These are phyloP conservation scores for Moringa oleifera DNA, from an alignment of 345 rosid species.

Conservation along the genomic window DNA sequence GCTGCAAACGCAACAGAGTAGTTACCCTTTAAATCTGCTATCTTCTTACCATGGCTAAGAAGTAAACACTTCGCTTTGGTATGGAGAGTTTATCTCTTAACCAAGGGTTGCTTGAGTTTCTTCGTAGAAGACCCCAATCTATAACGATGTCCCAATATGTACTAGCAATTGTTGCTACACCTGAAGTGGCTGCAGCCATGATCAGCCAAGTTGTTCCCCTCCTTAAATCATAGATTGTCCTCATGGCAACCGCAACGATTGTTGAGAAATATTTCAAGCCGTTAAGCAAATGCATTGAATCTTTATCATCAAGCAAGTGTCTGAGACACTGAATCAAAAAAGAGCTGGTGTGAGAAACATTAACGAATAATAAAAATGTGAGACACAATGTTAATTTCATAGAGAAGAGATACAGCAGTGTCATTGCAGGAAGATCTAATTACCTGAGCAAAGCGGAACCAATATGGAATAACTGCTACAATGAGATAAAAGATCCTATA, in stretches of 20 bases:
- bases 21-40: neutral
- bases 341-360: constrained; percentile 1
- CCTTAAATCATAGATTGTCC: constrained; percentile 33
- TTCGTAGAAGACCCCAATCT: constrained; percentile 74
- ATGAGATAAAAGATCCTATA: constrained; percentile 39
- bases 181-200: constrained; percentile 45
- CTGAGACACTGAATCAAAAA: constrained; percentile 57
- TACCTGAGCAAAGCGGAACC: constrained; percentile 77
- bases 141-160: constrained; percentile 71
- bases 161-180: constrained; percentile 39
- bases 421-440: neutral
- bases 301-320: constrained; percentile 55
- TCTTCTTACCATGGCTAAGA: constrained; percentile 55
- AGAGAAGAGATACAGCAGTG: neutral
- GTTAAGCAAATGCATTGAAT: constrained; percentile 35
- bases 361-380: too few species aligned
- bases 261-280: constrained; percentile 56
- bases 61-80: constrained; percentile 53
- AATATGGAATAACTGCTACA: constrained; percentile 58
- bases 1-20: too few species aligned
- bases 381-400: too few species aligned
- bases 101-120: constrained; percentile 64
- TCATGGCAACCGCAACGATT: constrained; percentile 46
- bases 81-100: constrained; percentile 70
- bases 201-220: constrained; percentile 33